phyloP scores from a whole-genome alignment of 805 yeast genomes.

The Schwanniomyces pseudopolymorphus region DNA sequence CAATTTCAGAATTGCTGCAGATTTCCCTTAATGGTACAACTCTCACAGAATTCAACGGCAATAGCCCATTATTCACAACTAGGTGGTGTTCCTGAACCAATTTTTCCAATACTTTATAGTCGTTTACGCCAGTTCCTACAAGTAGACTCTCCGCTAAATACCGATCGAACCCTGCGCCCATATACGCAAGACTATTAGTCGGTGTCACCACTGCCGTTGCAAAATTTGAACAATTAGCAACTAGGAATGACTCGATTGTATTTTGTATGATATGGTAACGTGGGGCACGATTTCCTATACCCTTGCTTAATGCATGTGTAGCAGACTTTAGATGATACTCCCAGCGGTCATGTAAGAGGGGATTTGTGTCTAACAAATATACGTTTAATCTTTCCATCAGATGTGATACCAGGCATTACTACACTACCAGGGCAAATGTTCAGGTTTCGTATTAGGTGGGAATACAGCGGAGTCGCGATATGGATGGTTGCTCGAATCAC shows the following conservation, averaged over 20 bases:
- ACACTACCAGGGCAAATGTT: no score
- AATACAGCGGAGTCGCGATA: no score
- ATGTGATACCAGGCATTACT: not conserved
- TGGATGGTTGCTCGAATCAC: not conserved
- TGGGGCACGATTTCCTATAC: not conserved
- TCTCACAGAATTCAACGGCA: slow-evolving; percentile 14
- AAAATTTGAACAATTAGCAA: not conserved
- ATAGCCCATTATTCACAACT: slow-evolving; percentile 14
- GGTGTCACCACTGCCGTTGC: slow-evolving; percentile 20
- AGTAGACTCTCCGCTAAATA: slow-evolving; percentile 15
- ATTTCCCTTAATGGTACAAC: slow-evolving; percentile 11
- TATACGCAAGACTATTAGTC: slow-evolving; percentile 22
- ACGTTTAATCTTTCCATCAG: not conserved
- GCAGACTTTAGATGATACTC: not conserved
- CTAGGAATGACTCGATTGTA: slow-evolving; percentile 1
- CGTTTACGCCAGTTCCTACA: slow-evolving; percentile 3
- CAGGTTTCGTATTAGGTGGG: no score
- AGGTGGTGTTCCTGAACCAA: slow-evolving; percentile 16
- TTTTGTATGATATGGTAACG: not conserved
- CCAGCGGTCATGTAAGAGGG: not conserved
- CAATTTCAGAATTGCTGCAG: not conserved
- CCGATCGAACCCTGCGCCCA: slow-evolving; percentile 31
- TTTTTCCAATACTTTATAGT: slow-evolving; percentile 12
- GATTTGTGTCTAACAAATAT: not conserved
- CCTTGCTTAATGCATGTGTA: not conserved